These are phyloP conservation scores for Daldinia concentrica DNA, from an alignment of 495 filamentous ascomycete species.

Conservation along the genomic window DNA sequence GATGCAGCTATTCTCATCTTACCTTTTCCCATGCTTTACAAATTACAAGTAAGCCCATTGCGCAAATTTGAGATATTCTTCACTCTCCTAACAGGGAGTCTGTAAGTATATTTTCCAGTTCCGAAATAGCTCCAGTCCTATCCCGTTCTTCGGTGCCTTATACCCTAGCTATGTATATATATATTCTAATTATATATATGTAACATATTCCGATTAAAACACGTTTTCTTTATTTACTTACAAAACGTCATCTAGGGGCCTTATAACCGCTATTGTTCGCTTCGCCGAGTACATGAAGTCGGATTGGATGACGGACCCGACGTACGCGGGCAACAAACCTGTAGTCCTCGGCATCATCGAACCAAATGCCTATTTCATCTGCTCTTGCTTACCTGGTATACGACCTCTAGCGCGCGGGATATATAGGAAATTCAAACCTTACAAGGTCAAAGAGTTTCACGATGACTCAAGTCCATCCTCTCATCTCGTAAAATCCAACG, in stretches of 20 bases:
- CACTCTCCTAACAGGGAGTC: too few relatives aligned
- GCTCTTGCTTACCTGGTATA: neutral
- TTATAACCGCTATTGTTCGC: neutral
- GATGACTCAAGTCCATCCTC: neutral
- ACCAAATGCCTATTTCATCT: neutral
- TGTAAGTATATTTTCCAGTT: too few relatives aligned
- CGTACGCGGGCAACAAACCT: neutral
- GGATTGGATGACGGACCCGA: neutral
- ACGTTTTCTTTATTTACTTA: neutral
- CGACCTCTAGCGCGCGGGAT: slow-evolving; percentile 3
- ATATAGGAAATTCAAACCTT: neutral
- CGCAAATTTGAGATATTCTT: too few relatives aligned
- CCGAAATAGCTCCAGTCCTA: too few relatives aligned
- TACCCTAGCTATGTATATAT: too few relatives aligned
- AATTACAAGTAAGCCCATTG: too few relatives aligned
- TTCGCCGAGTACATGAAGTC: neutral
- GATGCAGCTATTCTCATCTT: too few relatives aligned
- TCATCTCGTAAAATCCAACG: neutral
- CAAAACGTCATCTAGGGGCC: neutral
- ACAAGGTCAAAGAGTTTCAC: neutral
- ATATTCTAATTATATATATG: too few relatives aligned
- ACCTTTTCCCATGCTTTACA: too few relatives aligned
- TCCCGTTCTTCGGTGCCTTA: too few relatives aligned
- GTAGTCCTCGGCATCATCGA: neutral
- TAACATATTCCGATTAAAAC: neutral